These are phyloP conservation scores for Backusella circina DNA, from an alignment of 192 early-diverging fungal species.

Conservation along the genomic window DNA sequence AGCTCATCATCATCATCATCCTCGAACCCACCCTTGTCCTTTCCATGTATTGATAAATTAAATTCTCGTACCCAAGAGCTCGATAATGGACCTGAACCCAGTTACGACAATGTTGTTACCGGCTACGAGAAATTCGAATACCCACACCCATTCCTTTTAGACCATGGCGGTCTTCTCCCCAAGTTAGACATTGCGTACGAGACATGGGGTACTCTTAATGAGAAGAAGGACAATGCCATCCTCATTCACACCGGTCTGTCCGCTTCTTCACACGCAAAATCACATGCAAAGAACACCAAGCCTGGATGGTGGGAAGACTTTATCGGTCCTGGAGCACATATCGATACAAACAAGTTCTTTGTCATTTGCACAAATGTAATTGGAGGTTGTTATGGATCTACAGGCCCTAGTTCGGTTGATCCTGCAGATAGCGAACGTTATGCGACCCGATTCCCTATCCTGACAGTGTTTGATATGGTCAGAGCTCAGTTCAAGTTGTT, in stretches of 20 bases:
- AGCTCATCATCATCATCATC: slow-evolving; percentile 9
- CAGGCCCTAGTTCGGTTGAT: slow-evolving; percentile 83
- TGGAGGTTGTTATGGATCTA: slow-evolving; percentile 96
- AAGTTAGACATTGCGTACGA: slow-evolving; percentile 88
- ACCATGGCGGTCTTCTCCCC: slow-evolving; percentile 81
- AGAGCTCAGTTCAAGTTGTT: slow-evolving; percentile 87
- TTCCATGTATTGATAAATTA: slow-evolving; percentile 73
- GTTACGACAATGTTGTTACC: slow-evolving; percentile 76
- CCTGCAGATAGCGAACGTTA: slow-evolving; percentile 73
- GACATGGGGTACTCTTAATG: slow-evolving; percentile 92
- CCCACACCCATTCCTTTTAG: slow-evolving; percentile 64
- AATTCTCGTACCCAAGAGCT: slow-evolving; percentile 57
- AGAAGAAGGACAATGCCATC: slow-evolving; percentile 77
- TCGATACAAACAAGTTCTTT: slow-evolving; percentile 93
- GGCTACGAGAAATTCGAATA: slow-evolving; percentile 70
- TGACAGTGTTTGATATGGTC: slow-evolving; percentile 97
- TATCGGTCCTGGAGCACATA: slow-evolving; percentile 86
- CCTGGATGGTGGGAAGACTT: slow-evolving; percentile 98
- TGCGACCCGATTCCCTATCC: slow-evolving; percentile 85
- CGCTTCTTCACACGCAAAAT: slow-evolving; percentile 88
- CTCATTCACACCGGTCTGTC: slow-evolving; percentile 94
- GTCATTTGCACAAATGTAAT: slow-evolving; percentile 96
- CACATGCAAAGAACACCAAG: slow-evolving; percentile 68
- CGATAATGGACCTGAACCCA: slow-evolving; percentile 74
- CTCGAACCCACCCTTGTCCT: slow-evolving; percentile 63